These are phyloP conservation scores for Suhomyces coccinellae DNA, from an alignment of 1,139 yeast species.

Conservation along the genomic window DNA sequence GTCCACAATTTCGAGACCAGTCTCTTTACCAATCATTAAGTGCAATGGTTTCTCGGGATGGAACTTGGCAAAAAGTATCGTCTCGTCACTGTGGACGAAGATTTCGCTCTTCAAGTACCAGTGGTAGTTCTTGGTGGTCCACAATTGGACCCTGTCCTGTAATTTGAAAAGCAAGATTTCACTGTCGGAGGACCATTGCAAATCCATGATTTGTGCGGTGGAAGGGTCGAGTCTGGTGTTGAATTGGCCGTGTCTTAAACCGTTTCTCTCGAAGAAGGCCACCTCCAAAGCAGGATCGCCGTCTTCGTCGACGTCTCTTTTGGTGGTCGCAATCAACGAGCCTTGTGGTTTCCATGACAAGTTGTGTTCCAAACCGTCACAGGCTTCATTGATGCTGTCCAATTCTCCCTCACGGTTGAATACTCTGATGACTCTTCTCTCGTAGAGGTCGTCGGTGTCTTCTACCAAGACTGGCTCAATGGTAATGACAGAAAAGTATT, in stretches of 20 bases:
- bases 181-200: conserved; percentile 83
- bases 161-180: conserved; percentile 74
- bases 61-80: conserved; percentile 62
- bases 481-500: conserved; percentile 69
- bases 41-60: conserved; percentile 89
- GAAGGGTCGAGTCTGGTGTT: conserved; percentile 58
- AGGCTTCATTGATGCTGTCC: conserved; percentile 88
- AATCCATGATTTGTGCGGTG: conserved; percentile 45
- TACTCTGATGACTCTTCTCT: conserved; percentile 80
- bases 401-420: conserved; percentile 76
- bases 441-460: conserved; percentile 41
- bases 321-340: conserved; percentile 79
- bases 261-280: conserved; percentile 89
- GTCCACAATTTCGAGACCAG: conserved; percentile 61
- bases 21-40: conserved; percentile 59
- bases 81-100: conserved; percentile 26
- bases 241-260: conserved; percentile 88
- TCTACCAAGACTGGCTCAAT: conserved; percentile 53
- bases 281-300: conserved; percentile 52
- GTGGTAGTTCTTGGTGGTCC: conserved; percentile 92
- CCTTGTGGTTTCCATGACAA: conserved; percentile 94
- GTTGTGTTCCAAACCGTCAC: conserved; percentile 71
- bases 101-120: conserved; percentile 93
- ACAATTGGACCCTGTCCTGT: conserved; percentile 65
- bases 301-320: conserved; percentile 54